Base-by-base conservation (phyloP, 345 rosid species). In the Pugionium dolabratum region DNA sequence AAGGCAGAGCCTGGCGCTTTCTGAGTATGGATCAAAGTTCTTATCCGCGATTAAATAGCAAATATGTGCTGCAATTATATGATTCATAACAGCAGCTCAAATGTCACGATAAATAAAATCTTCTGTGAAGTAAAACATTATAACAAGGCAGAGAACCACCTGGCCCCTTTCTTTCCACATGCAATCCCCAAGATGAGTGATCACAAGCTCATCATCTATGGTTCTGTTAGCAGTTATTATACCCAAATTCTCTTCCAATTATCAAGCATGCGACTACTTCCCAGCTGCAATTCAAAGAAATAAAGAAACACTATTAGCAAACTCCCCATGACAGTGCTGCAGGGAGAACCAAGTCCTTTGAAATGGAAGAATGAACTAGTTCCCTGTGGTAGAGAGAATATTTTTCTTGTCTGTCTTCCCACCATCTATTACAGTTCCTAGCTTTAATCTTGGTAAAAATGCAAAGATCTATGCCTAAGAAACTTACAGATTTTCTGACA, bases 191-290 rank as follows among this genome's bases (percentile, higher is more conserved):
- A 95, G 96, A 72, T 95, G 99, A 43, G 87, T 80, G 58, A 95
- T 82, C 69, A 95, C 99, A 75, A 88, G 94, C 70, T 91, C 99
- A 52, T 95, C 97, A 79, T 83, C 96, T 70, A 88, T 78, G 47
- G 97, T 95, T 79, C 99, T 87, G 75, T 95, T 95, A 64, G 96
- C 99, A 76, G 97, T 78, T 75, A 95, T 91, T 34, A 89, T 85
- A 62, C 96, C 97, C 82, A 95, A 83, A 80, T 95, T 95, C 71
- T 95, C 95, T 76, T 91, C 99, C 99, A 95, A 44, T 80, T 91
- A 62, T 95, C 94, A 72, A 94, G 99, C 97, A 95, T 91, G 76
- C 85, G 76, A 77, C 79, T 86, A 61, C 85, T 58, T 69, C 84
- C 85, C 69, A 75, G 18, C 96, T 94, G 85, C 66, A 56, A 56